phyloP scores from a whole-genome alignment of 2,329 filamentous ascomycete genomes.

The Stagonosporopsis chrysanthemi region DNA sequence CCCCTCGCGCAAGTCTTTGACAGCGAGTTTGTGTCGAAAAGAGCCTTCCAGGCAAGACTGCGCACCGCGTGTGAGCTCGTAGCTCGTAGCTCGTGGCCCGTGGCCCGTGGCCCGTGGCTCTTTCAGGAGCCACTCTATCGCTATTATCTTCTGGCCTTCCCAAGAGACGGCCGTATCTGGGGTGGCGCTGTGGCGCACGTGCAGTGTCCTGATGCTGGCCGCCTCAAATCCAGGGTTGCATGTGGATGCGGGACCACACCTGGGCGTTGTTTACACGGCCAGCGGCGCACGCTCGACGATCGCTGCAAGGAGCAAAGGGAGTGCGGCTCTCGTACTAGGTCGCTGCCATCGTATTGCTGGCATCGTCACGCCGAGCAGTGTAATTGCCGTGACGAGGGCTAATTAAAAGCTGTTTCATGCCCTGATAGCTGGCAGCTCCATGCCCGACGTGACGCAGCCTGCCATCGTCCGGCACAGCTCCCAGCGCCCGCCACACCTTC shows the following conservation, averaged over 20 bases:
- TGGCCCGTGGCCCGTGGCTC: too few species aligned
- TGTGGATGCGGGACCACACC: slow-evolving; percentile 5
- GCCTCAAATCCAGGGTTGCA: background rate
- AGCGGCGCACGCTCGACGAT: slow-evolving; percentile 9
- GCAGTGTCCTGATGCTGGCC: slow-evolving; percentile 12
- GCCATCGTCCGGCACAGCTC: slow-evolving; percentile 9
- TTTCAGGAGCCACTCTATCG: too few species aligned
- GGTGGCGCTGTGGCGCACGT: slow-evolving; percentile 3
- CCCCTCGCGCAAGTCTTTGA: background rate
- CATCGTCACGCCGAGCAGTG: slow-evolving; percentile 5
- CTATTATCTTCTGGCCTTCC: too few species aligned
- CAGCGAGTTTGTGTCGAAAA: too few species aligned
- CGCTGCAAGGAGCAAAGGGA: slow-evolving; percentile 18
- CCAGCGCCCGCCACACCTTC: slow-evolving; percentile 11
- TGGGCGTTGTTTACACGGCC: slow-evolving; percentile 12
- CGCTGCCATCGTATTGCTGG: slow-evolving; percentile 6
- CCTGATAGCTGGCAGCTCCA: slow-evolving; percentile 15
- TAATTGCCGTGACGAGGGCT: slow-evolving; percentile 21
- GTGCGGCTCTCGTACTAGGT: slow-evolving; percentile 5
- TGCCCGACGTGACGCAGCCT: slow-evolving; percentile 20
- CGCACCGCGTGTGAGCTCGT: background rate
- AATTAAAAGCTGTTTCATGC: slow-evolving; percentile 23
- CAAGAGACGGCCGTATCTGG: too few species aligned
- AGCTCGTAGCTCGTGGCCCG: background rate
- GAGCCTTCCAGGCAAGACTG: background rate